Evolutionary conservation across 2,329 filamentous ascomycete genomes (phyloP).

Genomic region (Ilyonectria robusta): DNA sequence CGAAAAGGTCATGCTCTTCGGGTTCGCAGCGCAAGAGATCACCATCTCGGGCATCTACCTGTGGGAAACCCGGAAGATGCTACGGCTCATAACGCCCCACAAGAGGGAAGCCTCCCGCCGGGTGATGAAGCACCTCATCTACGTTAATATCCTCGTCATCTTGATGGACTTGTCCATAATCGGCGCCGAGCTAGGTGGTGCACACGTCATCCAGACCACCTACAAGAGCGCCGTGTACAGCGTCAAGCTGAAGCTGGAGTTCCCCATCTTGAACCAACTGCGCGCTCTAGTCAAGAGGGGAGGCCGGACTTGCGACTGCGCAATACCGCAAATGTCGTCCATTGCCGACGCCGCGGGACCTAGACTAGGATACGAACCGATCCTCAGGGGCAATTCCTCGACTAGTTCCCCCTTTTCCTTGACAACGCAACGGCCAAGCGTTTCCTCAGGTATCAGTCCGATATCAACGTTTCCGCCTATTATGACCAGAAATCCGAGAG

Average conservation of each 20-base stretch:
- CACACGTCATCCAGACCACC: slow-evolving; percentile 20
- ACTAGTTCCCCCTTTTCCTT: too few relatives aligned
- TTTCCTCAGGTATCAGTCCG: too few relatives aligned
- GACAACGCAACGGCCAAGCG: too few relatives aligned
- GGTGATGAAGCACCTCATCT: slow-evolving; percentile 23
- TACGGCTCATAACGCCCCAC: slow-evolving; percentile 1
- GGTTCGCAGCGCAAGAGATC: slow-evolving; percentile 22
- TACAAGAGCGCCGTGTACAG: slow-evolving; percentile 26
- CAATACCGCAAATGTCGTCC: too few relatives aligned
- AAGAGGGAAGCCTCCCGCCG: not conserved
- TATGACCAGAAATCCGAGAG: too few relatives aligned
- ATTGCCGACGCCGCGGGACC: too few relatives aligned
- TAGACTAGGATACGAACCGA: too few relatives aligned
- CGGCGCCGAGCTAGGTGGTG: slow-evolving; percentile 13
- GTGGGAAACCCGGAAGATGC: slow-evolving; percentile 23
- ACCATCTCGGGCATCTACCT: slow-evolving; percentile 24
- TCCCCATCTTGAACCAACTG: slow-evolving; percentile 14
- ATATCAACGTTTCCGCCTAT: too few relatives aligned
- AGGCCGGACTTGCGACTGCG: too few relatives aligned
- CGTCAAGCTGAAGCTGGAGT: slow-evolving; percentile 26
- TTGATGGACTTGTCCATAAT: slow-evolving; percentile 21
- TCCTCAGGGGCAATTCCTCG: too few relatives aligned
- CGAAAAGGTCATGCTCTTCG: slow-evolving; percentile 20
- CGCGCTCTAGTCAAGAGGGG: too few relatives aligned
- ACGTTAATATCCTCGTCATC: slow-evolving; percentile 20